Evolutionary conservation across 2,329 filamentous ascomycete genomes (phyloP).

Genomic region (Aspergillus ochraceoroseus): DNA sequence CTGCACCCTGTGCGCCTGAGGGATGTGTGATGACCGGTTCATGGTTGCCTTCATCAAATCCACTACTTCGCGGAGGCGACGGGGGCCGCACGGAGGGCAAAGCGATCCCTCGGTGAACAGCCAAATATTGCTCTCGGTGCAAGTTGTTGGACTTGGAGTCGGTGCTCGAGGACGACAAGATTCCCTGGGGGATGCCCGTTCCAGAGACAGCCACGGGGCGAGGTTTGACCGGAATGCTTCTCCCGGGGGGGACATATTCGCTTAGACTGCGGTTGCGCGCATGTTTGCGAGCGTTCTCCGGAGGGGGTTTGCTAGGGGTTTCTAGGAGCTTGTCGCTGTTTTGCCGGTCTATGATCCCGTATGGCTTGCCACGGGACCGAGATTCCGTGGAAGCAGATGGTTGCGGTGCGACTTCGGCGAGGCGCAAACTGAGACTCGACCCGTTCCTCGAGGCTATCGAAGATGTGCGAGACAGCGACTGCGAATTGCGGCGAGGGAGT

Average conservation of each 20-base stretch:
- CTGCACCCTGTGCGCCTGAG: slow-evolving; percentile 21
- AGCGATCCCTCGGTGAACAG: slow-evolving; percentile 69
- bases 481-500: slow-evolving; percentile 54
- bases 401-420: slow-evolving; percentile 37
- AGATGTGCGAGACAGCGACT: slow-evolving; percentile 41
- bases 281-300: slow-evolving; percentile 45
- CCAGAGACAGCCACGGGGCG: slow-evolving; percentile 70
- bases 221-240: slow-evolving; percentile 58
- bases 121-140: slow-evolving; percentile 76
- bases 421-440: slow-evolving; percentile 33
- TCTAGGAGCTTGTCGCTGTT: slow-evolving; percentile 10
- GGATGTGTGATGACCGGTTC: slow-evolving; percentile 31
- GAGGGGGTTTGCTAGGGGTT: slow-evolving; percentile 19
- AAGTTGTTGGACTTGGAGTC: slow-evolving; percentile 41
- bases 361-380: slow-evolving; percentile 38
- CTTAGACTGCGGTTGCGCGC: slow-evolving; percentile 76
- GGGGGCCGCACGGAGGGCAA: slow-evolving; percentile 58
- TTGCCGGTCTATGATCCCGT: slow-evolving; percentile 35
- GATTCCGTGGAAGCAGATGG: slow-evolving; percentile 30
- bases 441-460: slow-evolving; percentile 39
- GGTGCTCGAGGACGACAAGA: slow-evolving; percentile 48
- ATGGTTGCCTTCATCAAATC: slow-evolving; percentile 50
- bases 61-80: slow-evolving; percentile 73
- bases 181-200: slow-evolving; percentile 45
- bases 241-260: slow-evolving; percentile 73